A percentile compares a stretch with the other conserved stretches of the same genome.
Conservation (phyloP, 73 alveolate genomes). For the Paramecium pentaurelia region DNA sequence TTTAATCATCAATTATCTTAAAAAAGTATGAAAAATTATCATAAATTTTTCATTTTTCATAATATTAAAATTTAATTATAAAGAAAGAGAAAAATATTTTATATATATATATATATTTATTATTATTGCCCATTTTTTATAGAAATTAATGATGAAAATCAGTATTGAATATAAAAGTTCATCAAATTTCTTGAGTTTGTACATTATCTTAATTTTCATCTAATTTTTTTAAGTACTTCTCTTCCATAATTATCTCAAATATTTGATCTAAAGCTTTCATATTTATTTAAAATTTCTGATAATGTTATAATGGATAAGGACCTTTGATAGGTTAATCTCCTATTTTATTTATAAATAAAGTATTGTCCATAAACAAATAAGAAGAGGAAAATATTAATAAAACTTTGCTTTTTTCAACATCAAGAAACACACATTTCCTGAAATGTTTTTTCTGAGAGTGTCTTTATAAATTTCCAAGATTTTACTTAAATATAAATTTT, state of each 20-base stretch:
- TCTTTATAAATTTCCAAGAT: background rate
- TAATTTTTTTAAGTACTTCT: background rate
- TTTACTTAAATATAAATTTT: background rate
- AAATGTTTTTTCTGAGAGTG: background rate
- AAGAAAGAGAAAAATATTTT: too few species aligned
- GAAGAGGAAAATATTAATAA: background rate
- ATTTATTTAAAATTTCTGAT: background rate
- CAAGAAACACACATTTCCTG: background rate
- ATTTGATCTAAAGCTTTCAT: background rate
- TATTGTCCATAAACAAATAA: background rate
- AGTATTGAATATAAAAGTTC: too few species aligned
- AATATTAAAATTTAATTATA: too few species aligned
- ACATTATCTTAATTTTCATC: background rate
- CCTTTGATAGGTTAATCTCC: background rate
- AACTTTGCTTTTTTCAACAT: background rate
- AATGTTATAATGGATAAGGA: background rate
- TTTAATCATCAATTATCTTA: too few species aligned
- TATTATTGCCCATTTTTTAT: too few species aligned
- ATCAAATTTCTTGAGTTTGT: too few species aligned
- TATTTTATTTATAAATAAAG: background rate
- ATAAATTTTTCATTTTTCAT: too few species aligned
- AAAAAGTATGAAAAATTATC: too few species aligned
- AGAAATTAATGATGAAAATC: too few species aligned
- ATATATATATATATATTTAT: too few species aligned
- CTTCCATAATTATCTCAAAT: background rate